Base-by-base conservation (phyloP, 2,329 filamentous ascomycete species). In the Paraphaeosphaeria minitans region DNA sequence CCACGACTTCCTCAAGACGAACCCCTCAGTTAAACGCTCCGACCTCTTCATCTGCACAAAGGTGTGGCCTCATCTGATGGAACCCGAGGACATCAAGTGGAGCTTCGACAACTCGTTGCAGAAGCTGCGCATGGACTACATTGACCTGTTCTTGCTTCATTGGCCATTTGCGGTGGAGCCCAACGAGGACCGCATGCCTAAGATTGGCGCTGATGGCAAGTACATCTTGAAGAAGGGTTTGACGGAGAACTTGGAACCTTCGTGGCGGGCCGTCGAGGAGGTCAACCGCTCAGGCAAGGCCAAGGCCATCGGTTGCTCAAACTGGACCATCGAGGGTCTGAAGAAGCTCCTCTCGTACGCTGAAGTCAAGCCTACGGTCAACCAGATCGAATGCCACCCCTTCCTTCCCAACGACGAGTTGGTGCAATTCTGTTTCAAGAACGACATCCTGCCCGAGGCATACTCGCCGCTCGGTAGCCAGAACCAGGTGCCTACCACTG, bases 11-110 rank as follows among this genome's bases (percentile, higher is more conserved):
- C 76, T 86, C 59, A 78, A 81, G 68, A 75, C 81, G 54, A 75
- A 83, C 59, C 85, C 85, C 4, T 81, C 79, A 0, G 67, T 92
- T 24, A 77, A 81, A 16, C 83, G 87, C 46, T 75, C 80, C 27
- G 82, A 90, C 33, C 67, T 93, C 56, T 93, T 89, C 75, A 78
- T 92, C 56, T 91, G 89, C n/a, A 91, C 88, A 61, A 93, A 93
- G 78, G 86, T 92, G 57, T 81, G 88, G 61, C 81, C 79, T 50
- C 81, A 85, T 47, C 81, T 80, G 2, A 83, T 83, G 41, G 83
- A 83, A 60, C 78, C 81, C 1, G 86, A 89, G 19, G 81, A 82
- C 55, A 86, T 85, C 16, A 87, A 90, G 69, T 77, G 84, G 67
- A 85, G 83, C 59, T 76, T 85, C 33, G 67, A 88, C 45, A 84